phyloP scores from a whole-genome alignment of 2,329 filamentous ascomycete genomes.

The Epichloe scottii region DNA sequence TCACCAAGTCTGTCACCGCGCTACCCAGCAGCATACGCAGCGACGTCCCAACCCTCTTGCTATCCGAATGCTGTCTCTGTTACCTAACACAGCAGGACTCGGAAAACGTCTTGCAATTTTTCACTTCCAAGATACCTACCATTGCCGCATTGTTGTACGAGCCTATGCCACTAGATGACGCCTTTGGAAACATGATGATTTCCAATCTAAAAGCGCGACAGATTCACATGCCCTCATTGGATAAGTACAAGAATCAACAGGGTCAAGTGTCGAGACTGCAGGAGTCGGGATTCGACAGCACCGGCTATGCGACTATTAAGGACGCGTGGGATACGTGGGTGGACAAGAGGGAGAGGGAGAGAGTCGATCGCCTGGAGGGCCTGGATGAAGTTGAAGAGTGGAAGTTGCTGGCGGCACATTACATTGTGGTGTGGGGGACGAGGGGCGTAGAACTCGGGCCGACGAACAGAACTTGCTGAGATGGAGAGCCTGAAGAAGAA shows the following conservation, averaged over 20 bases:
- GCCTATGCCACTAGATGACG: conserved; percentile 68
- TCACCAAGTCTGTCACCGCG: conserved; percentile 20
- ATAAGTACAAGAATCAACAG: conserved; percentile 53
- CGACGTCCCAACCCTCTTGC: conserved; percentile 63
- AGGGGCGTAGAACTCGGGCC: conserved; percentile 22
- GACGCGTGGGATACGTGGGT: conserved; percentile 72
- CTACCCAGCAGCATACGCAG: conserved; percentile 26
- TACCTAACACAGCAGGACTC: conserved; percentile 63
- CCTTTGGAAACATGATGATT: conserved; percentile 88
- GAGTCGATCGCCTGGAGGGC: conserved; percentile 70
- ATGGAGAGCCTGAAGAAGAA: too few species aligned
- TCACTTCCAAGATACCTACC: conserved; percentile 37
- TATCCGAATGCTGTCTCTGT: conserved; percentile 93
- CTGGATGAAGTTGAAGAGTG: conserved; percentile 95
- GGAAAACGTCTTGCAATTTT: conserved; percentile 50
- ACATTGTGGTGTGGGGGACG: conserved; percentile 83
- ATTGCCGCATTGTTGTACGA: conserved; percentile 70
- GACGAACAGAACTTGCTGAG: too few species aligned
- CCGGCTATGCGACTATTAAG: conserved; percentile 32
- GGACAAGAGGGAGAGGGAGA: conserved; percentile 54
- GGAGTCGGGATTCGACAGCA: conserved; percentile 48
- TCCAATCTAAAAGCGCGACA: conserved; percentile 72
- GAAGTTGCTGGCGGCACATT: conserved; percentile 75
- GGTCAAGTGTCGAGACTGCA: conserved; percentile 58
- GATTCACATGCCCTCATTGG: conserved; percentile 74